Conservation (phyloP, 257 asterid genomes). For the Penstemon eatonii region DNA sequence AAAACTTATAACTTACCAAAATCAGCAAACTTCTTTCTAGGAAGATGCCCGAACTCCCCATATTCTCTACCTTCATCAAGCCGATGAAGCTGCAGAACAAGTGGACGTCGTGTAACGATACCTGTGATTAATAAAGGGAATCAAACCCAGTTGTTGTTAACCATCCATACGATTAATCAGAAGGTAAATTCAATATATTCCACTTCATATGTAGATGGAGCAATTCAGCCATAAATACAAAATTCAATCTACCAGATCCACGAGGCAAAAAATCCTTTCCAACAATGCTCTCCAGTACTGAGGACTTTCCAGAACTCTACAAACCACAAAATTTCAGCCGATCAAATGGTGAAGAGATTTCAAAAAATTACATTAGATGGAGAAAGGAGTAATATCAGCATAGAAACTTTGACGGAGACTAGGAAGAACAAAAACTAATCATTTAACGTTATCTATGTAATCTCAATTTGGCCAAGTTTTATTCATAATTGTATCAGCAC, state of each 20-base stretch:
- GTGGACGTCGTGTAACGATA: constrained; percentile 96
- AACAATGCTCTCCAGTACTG: constrained; percentile 95
- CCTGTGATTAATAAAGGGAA: constrained; percentile 42
- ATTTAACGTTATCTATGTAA: too few relatives aligned
- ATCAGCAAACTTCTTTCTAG: constrained; percentile 79
- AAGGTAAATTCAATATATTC: not conserved
- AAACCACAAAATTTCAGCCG: constrained; percentile 25
- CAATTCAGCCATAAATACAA: not conserved
- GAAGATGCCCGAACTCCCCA: constrained; percentile 98
- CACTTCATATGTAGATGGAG: too few relatives aligned
- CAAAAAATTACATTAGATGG: constrained; percentile 3
- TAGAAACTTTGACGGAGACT: not conserved
- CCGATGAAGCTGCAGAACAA: constrained; percentile 93
- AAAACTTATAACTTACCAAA: constrained; percentile 60
- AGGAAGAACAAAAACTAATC: too few relatives aligned
- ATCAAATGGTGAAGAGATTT: not conserved
- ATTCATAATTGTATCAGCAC: not conserved
- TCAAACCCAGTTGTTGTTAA: not conserved
- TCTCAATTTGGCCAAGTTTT: too few relatives aligned
- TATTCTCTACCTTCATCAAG: constrained; percentile 87
- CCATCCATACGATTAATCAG: not conserved
- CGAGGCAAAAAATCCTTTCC: constrained; percentile 99
- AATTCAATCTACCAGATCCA: constrained; percentile 75
- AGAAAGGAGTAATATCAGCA: not conserved
- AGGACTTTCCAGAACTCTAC: constrained; percentile 98